Evolutionary conservation across 2,329 filamentous ascomycete genomes (phyloP).

Genomic region (Saccharata proteae): DNA sequence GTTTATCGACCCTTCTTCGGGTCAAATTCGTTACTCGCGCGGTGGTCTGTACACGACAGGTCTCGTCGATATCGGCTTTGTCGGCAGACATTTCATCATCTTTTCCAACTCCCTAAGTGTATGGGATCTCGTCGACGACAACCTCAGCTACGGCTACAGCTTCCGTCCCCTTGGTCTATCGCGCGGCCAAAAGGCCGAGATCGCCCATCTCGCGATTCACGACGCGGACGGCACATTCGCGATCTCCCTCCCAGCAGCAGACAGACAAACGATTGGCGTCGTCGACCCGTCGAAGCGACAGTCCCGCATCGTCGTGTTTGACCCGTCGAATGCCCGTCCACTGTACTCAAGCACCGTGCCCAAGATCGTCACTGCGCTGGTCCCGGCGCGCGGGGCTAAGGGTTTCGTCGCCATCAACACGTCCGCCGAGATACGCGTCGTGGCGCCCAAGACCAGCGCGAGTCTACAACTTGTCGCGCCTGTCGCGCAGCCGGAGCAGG

Average conservation of each 20-base stretch:
- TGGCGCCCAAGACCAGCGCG: conserved; percentile 20
- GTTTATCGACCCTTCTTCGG: conserved; percentile 61
- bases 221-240: conserved; percentile 35
- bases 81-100: conserved; percentile 63
- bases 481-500: conserved; percentile 15
- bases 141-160: conserved; percentile 54
- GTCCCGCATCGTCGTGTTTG: conserved; percentile 52
- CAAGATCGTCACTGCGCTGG: conserved; percentile 52
- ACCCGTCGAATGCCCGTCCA: conserved; percentile 45
- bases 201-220: conserved; percentile 58
- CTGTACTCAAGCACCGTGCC: conserved; percentile 44
- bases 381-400: conserved; percentile 50
- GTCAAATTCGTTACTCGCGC: conserved; percentile 53
- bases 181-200: conserved; percentile 27
- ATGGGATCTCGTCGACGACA: conserved; percentile 74
- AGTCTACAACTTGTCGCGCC: conserved; percentile 17
- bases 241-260: conserved; percentile 18
- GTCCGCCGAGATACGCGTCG: conserved; percentile 54
- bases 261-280: conserved; percentile 5
- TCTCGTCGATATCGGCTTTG: conserved; percentile 55
- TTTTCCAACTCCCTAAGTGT: conserved; percentile 63
- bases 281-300: conserved; percentile 22
- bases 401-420: conserved; percentile 69
- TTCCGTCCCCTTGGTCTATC: conserved; percentile 35
- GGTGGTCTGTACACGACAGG: conserved; percentile 54